Percentiles rank a stretch among this genome's conserved stretches.
Conservation (phyloP, 2,329 filamentous ascomycete genomes). For the Trichoderma afroharzianum region DNA sequence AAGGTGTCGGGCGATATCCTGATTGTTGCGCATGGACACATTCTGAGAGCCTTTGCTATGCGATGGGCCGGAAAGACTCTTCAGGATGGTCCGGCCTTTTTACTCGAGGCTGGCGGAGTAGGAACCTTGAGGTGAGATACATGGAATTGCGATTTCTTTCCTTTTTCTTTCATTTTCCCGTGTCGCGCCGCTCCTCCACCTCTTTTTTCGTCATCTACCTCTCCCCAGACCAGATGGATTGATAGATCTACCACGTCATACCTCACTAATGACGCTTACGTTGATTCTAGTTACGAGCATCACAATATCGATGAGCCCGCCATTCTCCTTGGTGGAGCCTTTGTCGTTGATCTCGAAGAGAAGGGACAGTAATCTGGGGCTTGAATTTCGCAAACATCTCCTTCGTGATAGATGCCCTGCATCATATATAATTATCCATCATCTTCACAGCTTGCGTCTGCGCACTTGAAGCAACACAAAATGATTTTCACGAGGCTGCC, state of each 20-base stretch:
- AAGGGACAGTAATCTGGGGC: constrained; percentile 12
- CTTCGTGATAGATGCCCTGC: neutral
- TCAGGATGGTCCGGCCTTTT: constrained; percentile 69
- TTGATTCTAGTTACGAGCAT: constrained; percentile 66
- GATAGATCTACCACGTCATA: neutral
- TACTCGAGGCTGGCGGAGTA: constrained; percentile 86
- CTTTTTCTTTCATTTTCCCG: neutral
- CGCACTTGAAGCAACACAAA: neutral
- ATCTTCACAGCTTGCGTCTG: neutral
- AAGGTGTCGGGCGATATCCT: constrained; percentile 36
- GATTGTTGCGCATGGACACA: constrained; percentile 86
- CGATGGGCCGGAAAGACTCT: constrained; percentile 75
- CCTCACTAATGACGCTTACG: neutral
- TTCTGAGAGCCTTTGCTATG: constrained; percentile 82
- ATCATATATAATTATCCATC: neutral
- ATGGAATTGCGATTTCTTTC: neutral
- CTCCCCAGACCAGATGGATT: neutral
- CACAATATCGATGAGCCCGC: constrained; percentile 74
- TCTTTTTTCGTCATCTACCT: neutral
- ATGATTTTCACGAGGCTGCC: neutral
- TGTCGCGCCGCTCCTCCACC: neutral
- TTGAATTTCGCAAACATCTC: neutral
- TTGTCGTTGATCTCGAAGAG: constrained; percentile 46
- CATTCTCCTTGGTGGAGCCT: constrained; percentile 71
- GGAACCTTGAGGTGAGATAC: constrained; percentile 64